phyloP scores from a whole-genome alignment of 192 early-diverging fungal genomes.

The Fimicolochytrium jonesii region DNA sequence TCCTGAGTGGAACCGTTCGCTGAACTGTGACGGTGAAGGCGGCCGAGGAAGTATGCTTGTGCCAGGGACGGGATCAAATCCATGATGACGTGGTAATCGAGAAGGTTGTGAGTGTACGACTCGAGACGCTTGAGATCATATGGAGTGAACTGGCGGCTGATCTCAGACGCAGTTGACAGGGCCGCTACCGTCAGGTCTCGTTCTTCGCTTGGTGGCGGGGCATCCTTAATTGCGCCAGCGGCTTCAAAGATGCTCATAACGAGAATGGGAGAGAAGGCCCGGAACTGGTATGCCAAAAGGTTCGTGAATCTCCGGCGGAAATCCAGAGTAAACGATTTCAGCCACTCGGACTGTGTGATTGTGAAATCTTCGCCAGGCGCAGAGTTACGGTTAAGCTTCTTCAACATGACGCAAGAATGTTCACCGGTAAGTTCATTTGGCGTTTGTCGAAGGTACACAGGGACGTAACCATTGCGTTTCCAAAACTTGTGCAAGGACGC shows the following conservation, averaged over 20 bases:
- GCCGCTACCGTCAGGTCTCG: not conserved
- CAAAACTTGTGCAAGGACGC: conserved; percentile 90
- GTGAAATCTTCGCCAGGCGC: conserved; percentile 40
- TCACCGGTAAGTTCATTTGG: conserved; percentile 96
- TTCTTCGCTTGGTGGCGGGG: not conserved
- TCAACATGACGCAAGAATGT: conserved; percentile 96
- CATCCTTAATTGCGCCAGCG: conserved; percentile 36
- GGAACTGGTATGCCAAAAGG: conserved; percentile 85
- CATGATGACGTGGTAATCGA: conserved; percentile 96
- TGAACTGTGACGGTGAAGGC: conserved; percentile 29
- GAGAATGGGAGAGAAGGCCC: conserved; percentile 71
- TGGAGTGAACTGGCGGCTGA: conserved; percentile 55
- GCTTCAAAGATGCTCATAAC: conserved; percentile 83
- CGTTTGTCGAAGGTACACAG: conserved; percentile 96
- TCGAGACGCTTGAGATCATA: conserved; percentile 95
- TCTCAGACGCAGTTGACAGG: conserved; percentile 19
- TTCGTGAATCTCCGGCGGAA: conserved; percentile 87
- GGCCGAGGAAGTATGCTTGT: conserved; percentile 70
- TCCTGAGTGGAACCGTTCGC: conserved; percentile 1
- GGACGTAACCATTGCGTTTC: conserved; percentile 84
- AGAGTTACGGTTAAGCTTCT: conserved; percentile 53
- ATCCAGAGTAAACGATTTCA: conserved; percentile 84
- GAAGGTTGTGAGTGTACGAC: conserved; percentile 90
- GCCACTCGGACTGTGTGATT: conserved; percentile 54
- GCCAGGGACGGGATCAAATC: conserved; percentile 86